Evolutionary conservation across 2,329 filamentous ascomycete genomes (phyloP), one percentile per base, ranked within the genome.

Genomic region (Penicillium griseofulvum): DNA sequence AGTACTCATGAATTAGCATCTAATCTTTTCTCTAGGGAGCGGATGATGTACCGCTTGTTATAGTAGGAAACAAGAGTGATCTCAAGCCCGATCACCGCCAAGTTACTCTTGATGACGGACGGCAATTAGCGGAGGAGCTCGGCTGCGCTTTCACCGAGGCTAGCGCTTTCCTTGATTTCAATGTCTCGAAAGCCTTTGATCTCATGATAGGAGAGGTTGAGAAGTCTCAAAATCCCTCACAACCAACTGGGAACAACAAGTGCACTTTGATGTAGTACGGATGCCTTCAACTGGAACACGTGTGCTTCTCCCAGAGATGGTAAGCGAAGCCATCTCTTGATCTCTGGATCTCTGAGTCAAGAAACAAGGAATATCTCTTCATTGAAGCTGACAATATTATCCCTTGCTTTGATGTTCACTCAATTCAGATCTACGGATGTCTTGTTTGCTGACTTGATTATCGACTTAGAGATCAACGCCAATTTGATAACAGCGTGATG

Each of bases 51-150:
- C 94, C 94, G 10, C 87, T 97, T 66, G 90, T 95, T 66, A 88
- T 99, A 59, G 92, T 99, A 51, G 94, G 91, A 66, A 99, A 99
- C 81, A 99, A 99, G 80, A 92, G 88, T 72, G 94, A 99, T 74
- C 81, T 99, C 55, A 87, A 90, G 58, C 87, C 91, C 50, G 93
- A 97, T 74, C 91, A 96, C 78, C 88, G 94, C 64, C 92, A 97
- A 76, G 91, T 99, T 64, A 87, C 85, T 31, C 76, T 86, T 49
- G 91, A 96, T 62, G 89, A 96, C 65, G 94, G 92, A 64, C 89
- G 88, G 72, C 88, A 88, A 69, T 79, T 97, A 39, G 87, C 89
- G 8, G 88, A 93, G 67, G 90, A 94, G 75, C 88, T 96, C 74
- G 87, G 90, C 60, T 97, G 93, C 75, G 91, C 88, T 36, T 97